Conservation (phyloP, 208 protist species). For the Crithidia expoeki region DNA sequence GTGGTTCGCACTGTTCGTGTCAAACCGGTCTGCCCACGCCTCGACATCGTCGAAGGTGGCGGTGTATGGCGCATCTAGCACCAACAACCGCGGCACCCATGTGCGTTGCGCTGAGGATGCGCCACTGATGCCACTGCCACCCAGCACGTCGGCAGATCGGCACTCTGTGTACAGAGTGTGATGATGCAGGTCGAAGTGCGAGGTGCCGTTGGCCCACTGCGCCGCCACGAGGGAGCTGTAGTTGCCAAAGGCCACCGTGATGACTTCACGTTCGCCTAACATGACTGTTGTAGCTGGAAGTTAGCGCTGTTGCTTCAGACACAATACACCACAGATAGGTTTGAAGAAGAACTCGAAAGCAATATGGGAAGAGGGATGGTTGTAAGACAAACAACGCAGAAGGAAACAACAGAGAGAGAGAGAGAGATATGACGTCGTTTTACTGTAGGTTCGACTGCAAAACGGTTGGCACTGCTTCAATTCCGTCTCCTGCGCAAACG, state of each 20-base stretch:
- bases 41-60: constrained; percentile 46
- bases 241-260: constrained; percentile 86
- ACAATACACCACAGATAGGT: not conserved
- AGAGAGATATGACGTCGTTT: no score
- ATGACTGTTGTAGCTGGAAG: not conserved
- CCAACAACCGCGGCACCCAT: constrained; percentile 69
- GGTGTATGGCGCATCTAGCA: constrained; percentile 80
- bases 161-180: constrained; percentile 76
- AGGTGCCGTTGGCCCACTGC: constrained; percentile 88
- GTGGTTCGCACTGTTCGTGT: constrained; percentile 7
- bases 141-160: constrained; percentile 28
- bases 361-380: not conserved
- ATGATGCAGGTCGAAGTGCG: constrained; percentile 63
- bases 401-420: not conserved
- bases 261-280: constrained; percentile 62
- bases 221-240: constrained; percentile 84
- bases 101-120: not conserved
- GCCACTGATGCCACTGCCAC: constrained; percentile 35
- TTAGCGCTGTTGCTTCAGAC: not conserved
- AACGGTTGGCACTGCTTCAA: no score
- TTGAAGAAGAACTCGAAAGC: not conserved
- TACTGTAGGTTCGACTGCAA: no score
- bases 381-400: not conserved
- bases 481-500: no score
- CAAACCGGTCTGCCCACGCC: constrained; percentile 20